Percentiles rank a stretch among this genome's conserved stretches.
Evolutionary conservation across 257 asterid species (phyloP).

Genomic region (Dorcoceras hygrometricum): DNA sequence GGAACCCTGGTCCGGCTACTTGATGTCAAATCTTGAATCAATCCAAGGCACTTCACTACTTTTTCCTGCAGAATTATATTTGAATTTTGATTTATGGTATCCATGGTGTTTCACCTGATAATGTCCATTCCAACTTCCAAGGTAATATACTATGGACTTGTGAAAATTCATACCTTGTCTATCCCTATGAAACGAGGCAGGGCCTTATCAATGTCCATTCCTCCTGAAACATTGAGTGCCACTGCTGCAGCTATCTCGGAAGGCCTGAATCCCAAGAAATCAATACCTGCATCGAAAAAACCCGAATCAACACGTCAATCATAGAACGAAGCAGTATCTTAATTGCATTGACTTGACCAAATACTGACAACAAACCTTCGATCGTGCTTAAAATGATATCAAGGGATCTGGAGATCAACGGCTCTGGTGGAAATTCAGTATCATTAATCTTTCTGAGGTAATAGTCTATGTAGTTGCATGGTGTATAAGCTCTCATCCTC

Average conservation of each 20-base stretch:
- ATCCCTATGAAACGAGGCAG: conserved; percentile 41
- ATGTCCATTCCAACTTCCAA: too few relatives aligned
- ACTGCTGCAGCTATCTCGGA: conserved; percentile 81
- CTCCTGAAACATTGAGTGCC: conserved; percentile 50
- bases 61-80: conserved; percentile 45
- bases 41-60: conserved; percentile 54
- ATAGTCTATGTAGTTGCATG: conserved; percentile 58
- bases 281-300: conserved; percentile 65
- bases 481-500: conserved; percentile 66
- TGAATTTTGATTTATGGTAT: neutral
- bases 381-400: conserved; percentile 48
- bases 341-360: conserved; percentile 3
- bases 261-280: conserved; percentile 80
- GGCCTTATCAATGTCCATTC: conserved; percentile 48
- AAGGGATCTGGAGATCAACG: conserved; percentile 42
- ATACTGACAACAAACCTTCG: conserved; percentile 40
- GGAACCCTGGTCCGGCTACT: conserved; percentile 27
- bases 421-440: conserved; percentile 22
- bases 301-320: conserved; percentile 22
- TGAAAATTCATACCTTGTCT: conserved; percentile 48
- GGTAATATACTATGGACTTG: conserved; percentile 29
- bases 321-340: neutral
- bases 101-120: neutral
- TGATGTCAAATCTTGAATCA: conserved; percentile 56
- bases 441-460: conserved; percentile 42